Conservation (phyloP, 768 basidiomycete genomes). For the Suillus subalutaceus region DNA sequence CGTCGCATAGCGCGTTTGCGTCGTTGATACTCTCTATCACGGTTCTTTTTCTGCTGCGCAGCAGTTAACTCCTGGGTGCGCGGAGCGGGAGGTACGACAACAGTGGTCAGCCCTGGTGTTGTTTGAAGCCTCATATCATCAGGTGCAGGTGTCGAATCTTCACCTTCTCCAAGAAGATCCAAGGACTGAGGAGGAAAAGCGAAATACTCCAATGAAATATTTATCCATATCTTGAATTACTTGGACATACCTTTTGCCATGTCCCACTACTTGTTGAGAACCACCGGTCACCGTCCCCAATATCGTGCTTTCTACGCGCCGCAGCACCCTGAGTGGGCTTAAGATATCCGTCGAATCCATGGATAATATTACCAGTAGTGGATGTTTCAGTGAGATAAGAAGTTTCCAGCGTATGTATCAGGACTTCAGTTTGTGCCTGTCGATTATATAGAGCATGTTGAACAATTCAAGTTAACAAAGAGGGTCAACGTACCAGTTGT, state of each 20-base stretch:
- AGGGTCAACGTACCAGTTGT: constrained; percentile 58
- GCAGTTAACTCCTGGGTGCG: constrained; percentile 66
- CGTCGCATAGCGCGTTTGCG: constrained; percentile 69
- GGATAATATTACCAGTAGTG: constrained; percentile 85
- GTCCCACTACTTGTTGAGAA: constrained; percentile 84
- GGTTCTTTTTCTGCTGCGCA: constrained; percentile 73
- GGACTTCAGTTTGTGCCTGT: constrained; percentile 76
- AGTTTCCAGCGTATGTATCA: constrained; percentile 79
- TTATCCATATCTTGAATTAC: not conserved
- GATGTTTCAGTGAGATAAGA: constrained; percentile 79
- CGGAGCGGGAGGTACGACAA: constrained; percentile 75
- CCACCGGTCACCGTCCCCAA: constrained; percentile 75
- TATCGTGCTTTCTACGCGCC: constrained; percentile 68
- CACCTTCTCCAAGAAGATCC: constrained; percentile 73
- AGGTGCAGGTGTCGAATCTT: constrained; percentile 58
- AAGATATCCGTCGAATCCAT: constrained; percentile 85
- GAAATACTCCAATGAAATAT: constrained; percentile 13
- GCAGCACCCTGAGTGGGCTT: constrained; percentile 63
- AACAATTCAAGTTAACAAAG: not conserved
- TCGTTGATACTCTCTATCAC: constrained; percentile 83
- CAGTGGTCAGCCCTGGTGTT: constrained; percentile 76
- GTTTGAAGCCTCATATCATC: constrained; percentile 70
- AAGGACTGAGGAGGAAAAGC: constrained; percentile 57
- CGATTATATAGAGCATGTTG: constrained; percentile 3
- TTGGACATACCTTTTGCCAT: constrained; percentile 60